These are phyloP conservation scores for Blastocystis sp. DNA, from an alignment of 352 stramenopile species.

Conservation along the genomic window DNA sequence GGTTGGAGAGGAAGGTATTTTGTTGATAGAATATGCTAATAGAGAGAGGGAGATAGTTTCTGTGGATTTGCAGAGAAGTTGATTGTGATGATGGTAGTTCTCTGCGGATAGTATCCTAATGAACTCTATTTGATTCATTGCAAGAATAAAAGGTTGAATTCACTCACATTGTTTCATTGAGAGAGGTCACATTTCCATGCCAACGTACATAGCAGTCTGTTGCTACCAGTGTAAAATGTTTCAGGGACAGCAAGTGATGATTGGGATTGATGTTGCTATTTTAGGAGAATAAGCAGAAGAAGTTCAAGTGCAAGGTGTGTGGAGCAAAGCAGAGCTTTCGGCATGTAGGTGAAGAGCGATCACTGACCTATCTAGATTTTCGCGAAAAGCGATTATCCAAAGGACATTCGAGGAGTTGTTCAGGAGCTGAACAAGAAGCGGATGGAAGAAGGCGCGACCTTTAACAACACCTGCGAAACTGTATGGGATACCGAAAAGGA, in stretches of 20 bases:
- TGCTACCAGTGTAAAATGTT: conserved; percentile 52
- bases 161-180: not conserved
- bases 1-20: no score
- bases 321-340: conserved; percentile 51
- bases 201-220: conserved; percentile 47
- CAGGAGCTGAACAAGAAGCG: conserved; percentile 48
- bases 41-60: no score
- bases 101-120: not conserved
- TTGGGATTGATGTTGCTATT: not conserved
- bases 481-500: not conserved
- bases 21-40: not conserved
- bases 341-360: not conserved
- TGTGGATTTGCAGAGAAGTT: no score
- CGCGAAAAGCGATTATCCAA: conserved; percentile 52
- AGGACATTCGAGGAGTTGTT: conserved; percentile 46
- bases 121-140: no score
- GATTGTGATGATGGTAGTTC: no score
- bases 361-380: not conserved
- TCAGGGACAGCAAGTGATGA: conserved; percentile 45
- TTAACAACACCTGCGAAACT: no score
- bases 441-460: no score
- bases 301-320: conserved; percentile 55
- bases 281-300: conserved; percentile 48
- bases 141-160: not conserved
- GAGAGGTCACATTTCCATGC: conserved; percentile 1